These are phyloP conservation scores for Talaromyces albobiverticillius DNA, from an alignment of 2,329 filamentous ascomycete genomes.

Conservation along the genomic window DNA sequence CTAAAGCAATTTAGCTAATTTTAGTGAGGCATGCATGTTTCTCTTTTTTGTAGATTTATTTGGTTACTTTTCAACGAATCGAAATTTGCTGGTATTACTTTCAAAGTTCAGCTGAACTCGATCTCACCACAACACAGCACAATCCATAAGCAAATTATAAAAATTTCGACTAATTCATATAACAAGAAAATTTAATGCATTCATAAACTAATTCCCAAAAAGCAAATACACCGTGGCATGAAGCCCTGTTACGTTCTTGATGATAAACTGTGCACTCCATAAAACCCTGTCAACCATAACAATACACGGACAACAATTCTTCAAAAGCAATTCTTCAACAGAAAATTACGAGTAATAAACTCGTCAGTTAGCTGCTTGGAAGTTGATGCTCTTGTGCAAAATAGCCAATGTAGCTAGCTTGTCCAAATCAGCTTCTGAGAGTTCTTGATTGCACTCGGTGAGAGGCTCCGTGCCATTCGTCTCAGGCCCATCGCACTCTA, in stretches of 20 bases:
- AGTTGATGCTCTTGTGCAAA: constrained; percentile 1
- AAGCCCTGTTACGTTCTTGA: not conserved
- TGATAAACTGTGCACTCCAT: not conserved
- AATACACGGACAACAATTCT: not conserved
- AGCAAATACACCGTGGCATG: not conserved
- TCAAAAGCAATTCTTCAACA: not conserved
- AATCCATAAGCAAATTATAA: too few relatives aligned
- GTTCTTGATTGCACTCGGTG: not conserved
- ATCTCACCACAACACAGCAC: not conserved
- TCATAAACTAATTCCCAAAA: not conserved
- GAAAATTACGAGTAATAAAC: too few relatives aligned
- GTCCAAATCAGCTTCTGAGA: constrained; percentile 1
- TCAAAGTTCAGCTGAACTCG: not conserved
- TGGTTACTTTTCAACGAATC: not conserved
- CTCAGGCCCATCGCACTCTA: not conserved
- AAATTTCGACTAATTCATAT: too few relatives aligned
- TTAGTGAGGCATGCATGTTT: not conserved
- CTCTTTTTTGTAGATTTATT: not conserved
- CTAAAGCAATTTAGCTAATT: not conserved
- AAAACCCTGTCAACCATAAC: not conserved
- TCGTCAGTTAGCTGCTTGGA: not conserved
- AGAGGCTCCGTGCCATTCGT: not conserved
- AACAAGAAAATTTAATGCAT: not conserved
- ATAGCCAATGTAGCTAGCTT: not conserved
- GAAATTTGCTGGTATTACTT: not conserved